phyloP scores from a whole-genome alignment of 176 grass and related monocot species.

The Triticum monococcum region DNA sequence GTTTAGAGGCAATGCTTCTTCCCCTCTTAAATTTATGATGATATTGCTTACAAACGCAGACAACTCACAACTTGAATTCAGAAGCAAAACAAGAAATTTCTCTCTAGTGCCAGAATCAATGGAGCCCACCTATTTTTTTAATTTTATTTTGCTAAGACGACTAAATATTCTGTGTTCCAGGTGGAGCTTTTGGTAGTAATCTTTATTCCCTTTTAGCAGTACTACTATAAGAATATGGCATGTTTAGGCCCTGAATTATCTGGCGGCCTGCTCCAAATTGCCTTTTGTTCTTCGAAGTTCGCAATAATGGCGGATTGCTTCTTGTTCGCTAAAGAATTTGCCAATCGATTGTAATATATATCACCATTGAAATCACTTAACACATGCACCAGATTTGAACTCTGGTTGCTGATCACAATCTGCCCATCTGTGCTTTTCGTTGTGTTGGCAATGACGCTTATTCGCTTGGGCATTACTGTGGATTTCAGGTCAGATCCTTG shows the following conservation, averaged over 20 bases:
- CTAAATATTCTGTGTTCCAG: constrained; percentile 7
- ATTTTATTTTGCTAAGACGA: not conserved
- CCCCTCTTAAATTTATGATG: not conserved
- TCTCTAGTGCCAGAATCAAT: not conserved
- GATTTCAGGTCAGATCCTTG: constrained; percentile 35
- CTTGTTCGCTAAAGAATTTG: constrained; percentile 43
- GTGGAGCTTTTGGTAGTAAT: constrained; percentile 23
- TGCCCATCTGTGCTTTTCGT: constrained; percentile 42
- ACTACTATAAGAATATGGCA: constrained; percentile 22
- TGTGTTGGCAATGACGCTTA: constrained; percentile 36
- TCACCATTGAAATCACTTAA: constrained; percentile 44
- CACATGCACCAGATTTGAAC: constrained; percentile 33
- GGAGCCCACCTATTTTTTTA: not conserved
- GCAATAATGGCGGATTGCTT: constrained; percentile 57
- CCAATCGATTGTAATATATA: constrained; percentile 46
- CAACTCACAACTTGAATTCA: not conserved
- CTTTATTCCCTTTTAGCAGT: not conserved
- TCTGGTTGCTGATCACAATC: constrained; percentile 28
- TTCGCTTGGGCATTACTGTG: constrained; percentile 11
- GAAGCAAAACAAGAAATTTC: not conserved
- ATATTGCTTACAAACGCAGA: not conserved
- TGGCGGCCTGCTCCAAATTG: constrained; percentile 37
- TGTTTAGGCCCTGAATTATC: constrained; percentile 9
- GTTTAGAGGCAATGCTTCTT: not conserved
- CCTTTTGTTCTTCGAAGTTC: constrained; percentile 67